phyloP scores from a whole-genome alignment of 139 green algal species.

The Auxenochlorella protothecoides region DNA sequence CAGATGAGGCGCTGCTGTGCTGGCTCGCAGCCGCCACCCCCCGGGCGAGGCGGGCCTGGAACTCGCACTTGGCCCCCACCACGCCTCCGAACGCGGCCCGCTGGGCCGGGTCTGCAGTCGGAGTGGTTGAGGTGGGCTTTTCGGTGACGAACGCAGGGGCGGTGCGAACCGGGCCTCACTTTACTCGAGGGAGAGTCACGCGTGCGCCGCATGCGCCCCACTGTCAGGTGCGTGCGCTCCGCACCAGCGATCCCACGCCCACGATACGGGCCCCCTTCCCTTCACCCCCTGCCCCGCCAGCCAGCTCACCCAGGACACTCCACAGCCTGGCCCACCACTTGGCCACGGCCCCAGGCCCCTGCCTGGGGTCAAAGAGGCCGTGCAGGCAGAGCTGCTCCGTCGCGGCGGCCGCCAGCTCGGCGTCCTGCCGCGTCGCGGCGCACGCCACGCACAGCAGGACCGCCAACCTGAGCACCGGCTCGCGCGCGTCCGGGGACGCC shows the following conservation, averaged over 20 bases:
- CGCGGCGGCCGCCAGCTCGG: slow-evolving; percentile 27
- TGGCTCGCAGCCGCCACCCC: too few species aligned
- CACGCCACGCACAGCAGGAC: slow-evolving; percentile 9
- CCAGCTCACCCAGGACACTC: slow-evolving; percentile 3
- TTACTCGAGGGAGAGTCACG: slow-evolving; percentile 10
- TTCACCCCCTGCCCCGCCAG: too few species aligned
- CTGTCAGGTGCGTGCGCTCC: background rate
- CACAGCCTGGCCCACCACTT: slow-evolving; percentile 37
- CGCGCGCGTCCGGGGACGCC: background rate
- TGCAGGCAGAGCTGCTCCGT: slow-evolving; percentile 24
- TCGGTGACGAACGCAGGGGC: background rate
- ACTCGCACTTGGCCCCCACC: too few species aligned
- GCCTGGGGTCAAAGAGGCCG: slow-evolving; percentile 44
- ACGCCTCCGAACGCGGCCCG: too few species aligned
- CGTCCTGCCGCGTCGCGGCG: slow-evolving; percentile 18
- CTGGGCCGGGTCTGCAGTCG: too few species aligned
- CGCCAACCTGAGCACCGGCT: background rate
- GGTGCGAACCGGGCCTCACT: background rate
- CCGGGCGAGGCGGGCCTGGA: too few species aligned
- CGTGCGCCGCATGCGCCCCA: slow-evolving; percentile 7
- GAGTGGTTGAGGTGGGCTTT: too few species aligned
- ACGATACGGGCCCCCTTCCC: background rate
- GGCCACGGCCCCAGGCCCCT: slow-evolving; percentile 15
- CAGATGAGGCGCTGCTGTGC: too few species aligned
- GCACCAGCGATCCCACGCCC: background rate